Evolutionary conservation across 225 moss, liverwort and hornwort species (phyloP), one percentile per base, ranked within the genome.

Genomic region (Physcomitrellopsis africana): DNA sequence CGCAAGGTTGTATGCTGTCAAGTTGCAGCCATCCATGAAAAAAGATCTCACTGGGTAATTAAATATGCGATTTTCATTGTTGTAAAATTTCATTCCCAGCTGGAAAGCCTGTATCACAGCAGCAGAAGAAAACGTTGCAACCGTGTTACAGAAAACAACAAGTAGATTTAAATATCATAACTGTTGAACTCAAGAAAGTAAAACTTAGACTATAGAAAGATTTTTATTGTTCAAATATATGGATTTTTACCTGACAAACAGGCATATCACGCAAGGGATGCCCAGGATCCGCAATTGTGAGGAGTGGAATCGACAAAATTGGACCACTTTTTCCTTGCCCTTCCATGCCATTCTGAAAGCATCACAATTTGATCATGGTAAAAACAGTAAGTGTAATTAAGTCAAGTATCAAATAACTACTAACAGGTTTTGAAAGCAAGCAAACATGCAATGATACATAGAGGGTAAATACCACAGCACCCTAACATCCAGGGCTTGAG

Each of bases 21-120:
- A 86, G 70, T 95, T 95, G 89, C 95, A 95, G 45, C 91, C 93
- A 82, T 99, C 99, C 99, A 99, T 99, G 70, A 99, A 89, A 82
- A 99, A 99, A 70, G 90, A 88, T 69, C 99, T 92, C 64, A 93
- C 86, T 69, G 95, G 95, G 59, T 99, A 99, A 67, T 95, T 88
- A 71, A 95, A 99, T 67, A 99, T 99, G 60, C 93, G 86, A 49
- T 95, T 91, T 51, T 99, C 99, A 65, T 88, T 93, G 69, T 99
- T 99, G 81, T 95, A 99, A 76, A 99, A 99, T 65, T 81, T 93
- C 77, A 99, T 80, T 55, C 89, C 89, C 76, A 90, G 95, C 79
- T 99, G 89, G 37, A 99, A 84, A 51, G 97, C 86, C 94, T 97
- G 91, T 63, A 29, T 12, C 72, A 71, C 19, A 74, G 65, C 70